Evolutionary conservation across 305 asterid genomes (phyloP).

Genomic region (Striga hermonthica): DNA sequence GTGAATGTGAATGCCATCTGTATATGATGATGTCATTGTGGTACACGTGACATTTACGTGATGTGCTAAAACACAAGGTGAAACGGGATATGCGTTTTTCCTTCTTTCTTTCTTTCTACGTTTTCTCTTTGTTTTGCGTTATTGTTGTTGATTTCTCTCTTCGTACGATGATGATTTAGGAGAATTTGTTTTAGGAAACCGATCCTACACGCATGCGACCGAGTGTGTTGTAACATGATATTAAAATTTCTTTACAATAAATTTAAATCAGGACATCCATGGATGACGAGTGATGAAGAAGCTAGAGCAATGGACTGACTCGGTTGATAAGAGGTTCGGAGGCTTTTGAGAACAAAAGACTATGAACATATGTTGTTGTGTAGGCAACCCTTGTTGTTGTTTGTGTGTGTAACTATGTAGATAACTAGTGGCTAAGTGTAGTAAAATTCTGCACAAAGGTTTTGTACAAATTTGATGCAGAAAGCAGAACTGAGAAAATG

Average conservation of each 20-base stretch:
- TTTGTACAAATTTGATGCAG: constrained; percentile 37
- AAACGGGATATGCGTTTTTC: constrained; percentile 9
- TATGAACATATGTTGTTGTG: constrained; percentile 2
- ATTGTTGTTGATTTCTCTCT: too few species aligned
- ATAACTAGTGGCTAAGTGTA: constrained; percentile 24
- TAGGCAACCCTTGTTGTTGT: constrained; percentile 22
- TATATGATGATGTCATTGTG: not conserved
- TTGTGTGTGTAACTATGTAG: constrained; percentile 13
- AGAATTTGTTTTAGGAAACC: not conserved
- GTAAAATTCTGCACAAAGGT: constrained; percentile 29
- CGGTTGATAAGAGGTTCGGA: constrained; percentile 30
- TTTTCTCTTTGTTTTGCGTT: not conserved
- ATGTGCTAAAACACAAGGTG: not conserved
- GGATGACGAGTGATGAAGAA: constrained; percentile 53
- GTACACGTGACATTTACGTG: not conserved
- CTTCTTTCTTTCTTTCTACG: constrained; percentile 5
- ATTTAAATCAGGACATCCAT: constrained; percentile 57
- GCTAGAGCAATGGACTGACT: constrained; percentile 27
- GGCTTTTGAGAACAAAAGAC: constrained; percentile 15
- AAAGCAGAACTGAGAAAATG: constrained; percentile 1
- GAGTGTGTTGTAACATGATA: not conserved
- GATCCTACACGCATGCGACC: not conserved
- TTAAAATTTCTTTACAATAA: not conserved
- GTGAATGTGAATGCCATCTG: not conserved
- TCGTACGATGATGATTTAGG: not conserved